These are phyloP conservation scores for Magnolia kwangsiensis DNA, from an alignment of 164 flowering plant genomes.

Conservation along the genomic window DNA sequence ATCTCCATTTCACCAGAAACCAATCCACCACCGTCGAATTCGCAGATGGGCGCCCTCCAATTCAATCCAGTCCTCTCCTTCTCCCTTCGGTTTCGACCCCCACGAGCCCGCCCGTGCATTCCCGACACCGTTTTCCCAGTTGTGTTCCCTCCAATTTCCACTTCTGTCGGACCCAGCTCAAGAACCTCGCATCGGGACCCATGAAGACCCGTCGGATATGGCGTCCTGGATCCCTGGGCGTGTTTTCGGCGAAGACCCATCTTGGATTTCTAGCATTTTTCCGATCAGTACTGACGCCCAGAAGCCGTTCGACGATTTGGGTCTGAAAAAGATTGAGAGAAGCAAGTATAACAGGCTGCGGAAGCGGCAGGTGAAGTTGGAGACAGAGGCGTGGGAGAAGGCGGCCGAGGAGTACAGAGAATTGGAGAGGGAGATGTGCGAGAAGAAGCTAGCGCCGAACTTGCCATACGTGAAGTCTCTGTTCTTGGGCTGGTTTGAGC, in stretches of 20 bases:
- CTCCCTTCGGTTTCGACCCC: slow-evolving; percentile 11
- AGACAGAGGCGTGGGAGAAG: slow-evolving; percentile 88
- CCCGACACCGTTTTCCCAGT: slow-evolving; percentile 13
- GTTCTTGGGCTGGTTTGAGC: slow-evolving; percentile 90
- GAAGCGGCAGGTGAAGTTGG: slow-evolving; percentile 75
- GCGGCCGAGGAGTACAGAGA: slow-evolving; percentile 75
- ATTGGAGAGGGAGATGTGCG: slow-evolving; percentile 72
- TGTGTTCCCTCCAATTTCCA: slow-evolving; percentile 27
- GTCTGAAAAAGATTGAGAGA: slow-evolving; percentile 37
- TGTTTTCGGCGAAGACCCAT: slow-evolving; percentile 60
- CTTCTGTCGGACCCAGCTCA: slow-evolving; percentile 36
- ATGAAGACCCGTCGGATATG: slow-evolving; percentile 22
- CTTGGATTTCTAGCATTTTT: slow-evolving; percentile 55
- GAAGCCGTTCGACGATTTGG: background rate
- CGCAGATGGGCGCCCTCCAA: background rate
- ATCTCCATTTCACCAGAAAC: background rate
- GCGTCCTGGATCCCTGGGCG: slow-evolving; percentile 23
- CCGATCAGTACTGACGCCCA: slow-evolving; percentile 20
- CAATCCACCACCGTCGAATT: background rate
- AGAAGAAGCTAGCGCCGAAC: slow-evolving; percentile 75
- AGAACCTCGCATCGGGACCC: slow-evolving; percentile 22
- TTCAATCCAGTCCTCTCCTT: background rate
- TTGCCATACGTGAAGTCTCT: slow-evolving; percentile 71
- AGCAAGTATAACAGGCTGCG: slow-evolving; percentile 49
- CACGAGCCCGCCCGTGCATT: background rate